Conservation (phyloP, 2,329 filamentous ascomycete genomes). For the Aspergillus amoenus region DNA sequence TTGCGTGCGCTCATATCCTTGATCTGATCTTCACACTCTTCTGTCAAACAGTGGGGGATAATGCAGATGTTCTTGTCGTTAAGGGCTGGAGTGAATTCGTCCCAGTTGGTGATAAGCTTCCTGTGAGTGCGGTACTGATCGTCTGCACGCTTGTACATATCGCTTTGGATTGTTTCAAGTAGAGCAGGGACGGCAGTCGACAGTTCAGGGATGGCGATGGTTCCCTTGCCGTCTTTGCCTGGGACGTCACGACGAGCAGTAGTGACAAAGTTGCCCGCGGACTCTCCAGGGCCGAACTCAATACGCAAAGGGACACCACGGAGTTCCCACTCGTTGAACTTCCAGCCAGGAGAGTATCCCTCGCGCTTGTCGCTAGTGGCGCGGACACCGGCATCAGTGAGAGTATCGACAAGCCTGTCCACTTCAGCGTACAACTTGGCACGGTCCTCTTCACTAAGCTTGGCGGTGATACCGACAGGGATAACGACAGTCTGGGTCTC, state of each 20-base stretch:
- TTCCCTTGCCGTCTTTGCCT: conserved; percentile 68
- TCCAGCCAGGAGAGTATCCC: conserved; percentile 90
- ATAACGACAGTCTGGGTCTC: conserved; percentile 84
- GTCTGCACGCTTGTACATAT: conserved; percentile 77
- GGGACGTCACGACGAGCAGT: conserved; percentile 80
- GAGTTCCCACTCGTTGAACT: conserved; percentile 99
- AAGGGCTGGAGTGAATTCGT: conserved; percentile 83
- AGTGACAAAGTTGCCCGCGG: conserved; percentile 78
- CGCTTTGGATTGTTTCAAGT: conserved; percentile 84
- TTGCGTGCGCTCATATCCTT: conserved; percentile 86
- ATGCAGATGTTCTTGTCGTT: conserved; percentile 91
- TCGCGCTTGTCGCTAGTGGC: conserved; percentile 82
- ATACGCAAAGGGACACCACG: conserved; percentile 92
- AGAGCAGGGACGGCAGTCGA: conserved; percentile 72
- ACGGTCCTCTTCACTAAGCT: conserved; percentile 76
- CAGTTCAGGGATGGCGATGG: conserved; percentile 73
- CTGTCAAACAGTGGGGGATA: conserved; percentile 83
- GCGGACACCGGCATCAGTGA: conserved; percentile 74
- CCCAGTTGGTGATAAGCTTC: conserved; percentile 80
- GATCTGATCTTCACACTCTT: conserved; percentile 88
- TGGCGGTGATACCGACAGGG: conserved; percentile 89
- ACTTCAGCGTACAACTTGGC: conserved; percentile 74
- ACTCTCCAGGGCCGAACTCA: conserved; percentile 94
- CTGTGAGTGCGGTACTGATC: conserved; percentile 76
- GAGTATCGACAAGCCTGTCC: conserved; percentile 65